Conservation (phyloP, 2,329 filamentous ascomycete species). For the Coniochaeta prunicola region DNA sequence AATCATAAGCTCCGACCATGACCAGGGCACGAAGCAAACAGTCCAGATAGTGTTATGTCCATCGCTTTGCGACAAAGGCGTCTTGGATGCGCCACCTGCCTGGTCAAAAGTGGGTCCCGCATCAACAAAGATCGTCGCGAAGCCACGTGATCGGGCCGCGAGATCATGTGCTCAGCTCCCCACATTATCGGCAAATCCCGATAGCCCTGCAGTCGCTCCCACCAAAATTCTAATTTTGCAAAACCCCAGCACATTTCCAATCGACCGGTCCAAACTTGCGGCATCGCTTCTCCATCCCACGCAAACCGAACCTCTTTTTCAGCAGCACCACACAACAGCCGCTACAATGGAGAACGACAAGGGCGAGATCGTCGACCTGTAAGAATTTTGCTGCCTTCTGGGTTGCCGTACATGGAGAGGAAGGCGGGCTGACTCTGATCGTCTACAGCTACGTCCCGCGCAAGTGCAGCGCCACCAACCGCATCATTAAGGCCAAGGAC, state of each 20-base stretch:
- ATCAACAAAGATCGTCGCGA: not conserved
- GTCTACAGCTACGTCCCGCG: constrained; percentile 83
- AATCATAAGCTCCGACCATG: not conserved
- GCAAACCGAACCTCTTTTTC: constrained; percentile 19
- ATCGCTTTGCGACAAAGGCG: not conserved
- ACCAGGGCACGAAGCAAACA: not conserved
- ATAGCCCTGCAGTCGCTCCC: not conserved
- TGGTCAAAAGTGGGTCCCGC: not conserved
- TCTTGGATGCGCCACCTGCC: not conserved
- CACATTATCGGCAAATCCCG: not conserved
- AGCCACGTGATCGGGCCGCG: not conserved
- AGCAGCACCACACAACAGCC: constrained; percentile 28
- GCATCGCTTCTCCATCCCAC: constrained; percentile 11
- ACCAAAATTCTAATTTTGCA: constrained; percentile 13
- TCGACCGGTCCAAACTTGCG: constrained; percentile 1
- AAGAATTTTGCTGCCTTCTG: constrained; percentile 33
- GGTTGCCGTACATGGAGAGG: not conserved
- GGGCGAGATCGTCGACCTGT: constrained; percentile 99
- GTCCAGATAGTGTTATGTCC: not conserved
- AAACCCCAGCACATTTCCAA: constrained; percentile 11
- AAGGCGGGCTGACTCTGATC: constrained; percentile 15
- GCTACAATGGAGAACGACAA: constrained; percentile 96
- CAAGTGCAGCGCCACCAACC: constrained; percentile 98
- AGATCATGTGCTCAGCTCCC: not conserved
- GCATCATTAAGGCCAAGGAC: constrained; percentile 99